A percentile compares a stretch with the other conserved stretches of the same genome.
Conservation (phyloP, 768 basidiomycete genomes). For the Phylloporus sp. region DNA sequence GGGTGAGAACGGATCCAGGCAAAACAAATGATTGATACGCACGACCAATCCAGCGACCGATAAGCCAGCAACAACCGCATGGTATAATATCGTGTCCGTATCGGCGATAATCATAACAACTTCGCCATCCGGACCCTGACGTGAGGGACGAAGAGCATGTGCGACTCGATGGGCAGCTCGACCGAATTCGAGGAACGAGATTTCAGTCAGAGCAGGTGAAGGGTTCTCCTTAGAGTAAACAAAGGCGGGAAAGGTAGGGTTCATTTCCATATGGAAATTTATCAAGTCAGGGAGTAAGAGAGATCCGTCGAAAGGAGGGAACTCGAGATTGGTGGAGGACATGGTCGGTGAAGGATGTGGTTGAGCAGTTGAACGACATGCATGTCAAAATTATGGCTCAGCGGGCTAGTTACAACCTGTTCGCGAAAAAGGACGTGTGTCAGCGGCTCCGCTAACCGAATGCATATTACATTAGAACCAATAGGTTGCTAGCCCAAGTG, state of each 20-base stretch:
- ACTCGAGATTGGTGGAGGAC: neutral
- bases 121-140: constrained; percentile 18
- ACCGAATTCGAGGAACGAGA: too few species aligned
- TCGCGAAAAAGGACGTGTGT: too few species aligned
- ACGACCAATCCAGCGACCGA: constrained; percentile 5
- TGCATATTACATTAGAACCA: too few species aligned
- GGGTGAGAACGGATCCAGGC: constrained; percentile 9
- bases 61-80: constrained; percentile 23
- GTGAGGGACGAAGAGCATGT: too few species aligned
- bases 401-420: too few species aligned
- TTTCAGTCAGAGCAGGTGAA: constrained; percentile 11
- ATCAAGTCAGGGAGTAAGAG: constrained; percentile 19
- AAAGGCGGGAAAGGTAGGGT: constrained; percentile 10
- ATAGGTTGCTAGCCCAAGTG: too few species aligned
- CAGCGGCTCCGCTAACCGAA: too few species aligned
- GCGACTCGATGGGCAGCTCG: too few species aligned
- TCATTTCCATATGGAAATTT: constrained; percentile 19
- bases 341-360: neutral
- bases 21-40: neutral
- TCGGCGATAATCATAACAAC: constrained; percentile 33
- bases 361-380: neutral
- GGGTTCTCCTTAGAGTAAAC: constrained; percentile 13
- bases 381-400: constrained; percentile 11
- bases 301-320: constrained; percentile 19
- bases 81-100: constrained; percentile 29